A percentile compares a stretch with the other conserved stretches of the same genome.
Conservation (phyloP, 495 filamentous ascomycete genomes). For the Aspergillus homomorphus region DNA sequence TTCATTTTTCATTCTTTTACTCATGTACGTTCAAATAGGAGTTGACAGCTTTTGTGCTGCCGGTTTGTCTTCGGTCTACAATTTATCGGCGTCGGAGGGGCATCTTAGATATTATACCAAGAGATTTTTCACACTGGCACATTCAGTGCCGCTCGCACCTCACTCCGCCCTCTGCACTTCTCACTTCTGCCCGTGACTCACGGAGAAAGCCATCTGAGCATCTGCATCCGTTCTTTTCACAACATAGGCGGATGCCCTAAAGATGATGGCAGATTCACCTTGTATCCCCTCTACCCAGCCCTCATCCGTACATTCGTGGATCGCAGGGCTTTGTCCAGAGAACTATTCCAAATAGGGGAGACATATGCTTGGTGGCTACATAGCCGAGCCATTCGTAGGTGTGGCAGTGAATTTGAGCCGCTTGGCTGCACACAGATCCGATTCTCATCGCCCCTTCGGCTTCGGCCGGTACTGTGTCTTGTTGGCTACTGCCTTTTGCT, state of each 20-base stretch:
- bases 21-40: too few species aligned
- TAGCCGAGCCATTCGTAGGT: too few species aligned
- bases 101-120: background rate
- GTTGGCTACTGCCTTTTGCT: conserved; percentile 26
- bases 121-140: background rate
- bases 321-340: conserved; percentile 26
- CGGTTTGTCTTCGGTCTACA: background rate
- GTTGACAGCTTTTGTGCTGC: background rate
- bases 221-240: conserved; percentile 45
- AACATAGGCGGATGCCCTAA: conserved; percentile 71
- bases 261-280: conserved; percentile 66
- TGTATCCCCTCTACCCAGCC: conserved; percentile 34
- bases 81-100: background rate
- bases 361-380: conserved; percentile 18
- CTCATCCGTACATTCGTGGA: conserved; percentile 22
- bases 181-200: background rate
- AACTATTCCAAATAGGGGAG: conserved; percentile 26
- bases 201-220: conserved; percentile 52
- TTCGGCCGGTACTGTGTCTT: conserved; percentile 32
- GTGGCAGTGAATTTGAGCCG: too few species aligned
- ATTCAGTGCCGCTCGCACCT: background rate
- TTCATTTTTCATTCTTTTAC: too few species aligned
- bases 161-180: background rate
- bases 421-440: background rate
- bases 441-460: conserved; percentile 37